Base-by-base conservation (phyloP, 2,329 filamentous ascomycete species). In the Diaporthe sp. region DNA sequence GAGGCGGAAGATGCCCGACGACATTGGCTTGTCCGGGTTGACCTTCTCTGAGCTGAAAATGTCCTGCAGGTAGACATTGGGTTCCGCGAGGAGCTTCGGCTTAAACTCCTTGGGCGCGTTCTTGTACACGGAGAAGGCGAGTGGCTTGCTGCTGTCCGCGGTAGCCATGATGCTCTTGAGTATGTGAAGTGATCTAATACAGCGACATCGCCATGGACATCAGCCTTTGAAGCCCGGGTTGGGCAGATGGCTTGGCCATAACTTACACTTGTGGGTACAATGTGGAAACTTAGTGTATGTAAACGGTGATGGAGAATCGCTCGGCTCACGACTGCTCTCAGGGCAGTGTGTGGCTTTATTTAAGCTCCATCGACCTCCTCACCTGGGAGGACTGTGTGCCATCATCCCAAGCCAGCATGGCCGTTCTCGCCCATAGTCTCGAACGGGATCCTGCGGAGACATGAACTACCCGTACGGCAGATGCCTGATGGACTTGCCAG, bases 31-130 rank as follows among this genome's bases (percentile, higher is more conserved):
- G 15, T 89, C 87, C 20, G 89, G 82, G 81, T 90, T 87, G 74
- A 86, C 85, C 65, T 89, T 86, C 73, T 91, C 87, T 74, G 88
- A 91, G 4, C 88, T 88, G 78, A 86, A 85, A 39, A 94, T 85
- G 79, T 94, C 92, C 57, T 91, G 92, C 4, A 94, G 87, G 81
- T 87, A 94, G 42, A 91, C 92, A 80, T 94, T 94, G 77, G 93
- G 90, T 79, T 92, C 92, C 49, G 91, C 90, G 76, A 94, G 91
- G 65, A 92, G 87, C 8, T 91, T 92, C 4, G 91, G 91, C 80
- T 92, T 90, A 84, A 90, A 93, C 22, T 71, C 65, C 61, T 70
- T 61, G 34, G 63, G 65, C 25, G 63, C 57, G 10, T 71, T 61
- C 42, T 68, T 55, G 67, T 65, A 65, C 65, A 67, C 44, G 31